Conservation (phyloP, 345 rosid genomes). For the Tarenaya hassleriana region DNA sequence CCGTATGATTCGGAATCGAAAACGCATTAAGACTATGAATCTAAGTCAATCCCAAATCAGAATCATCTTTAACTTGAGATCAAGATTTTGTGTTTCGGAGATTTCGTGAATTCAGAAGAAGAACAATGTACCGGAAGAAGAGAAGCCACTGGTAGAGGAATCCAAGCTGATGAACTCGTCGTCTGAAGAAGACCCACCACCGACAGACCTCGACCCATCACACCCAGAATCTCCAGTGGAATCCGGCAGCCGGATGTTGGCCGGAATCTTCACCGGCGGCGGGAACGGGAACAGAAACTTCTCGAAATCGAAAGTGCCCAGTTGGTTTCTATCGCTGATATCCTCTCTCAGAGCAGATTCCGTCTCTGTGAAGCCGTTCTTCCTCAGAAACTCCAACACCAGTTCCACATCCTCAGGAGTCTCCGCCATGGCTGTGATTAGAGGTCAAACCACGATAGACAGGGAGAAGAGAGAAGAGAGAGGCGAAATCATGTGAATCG, state of each 20-base stretch:
- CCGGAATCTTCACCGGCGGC: constrained; percentile 70
- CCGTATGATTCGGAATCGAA: too few species aligned
- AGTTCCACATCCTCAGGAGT: constrained; percentile 34
- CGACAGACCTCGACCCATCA: constrained; percentile 1
- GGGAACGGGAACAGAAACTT: constrained; percentile 78
- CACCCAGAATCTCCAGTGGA: constrained; percentile 15
- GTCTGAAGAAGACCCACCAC: constrained; percentile 32
- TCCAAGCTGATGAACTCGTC: constrained; percentile 88
- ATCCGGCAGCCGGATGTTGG: constrained; percentile 22
- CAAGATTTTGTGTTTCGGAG: too few species aligned
- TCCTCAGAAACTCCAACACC: constrained; percentile 56
- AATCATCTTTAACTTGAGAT: too few species aligned
- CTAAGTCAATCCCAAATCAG: too few species aligned
- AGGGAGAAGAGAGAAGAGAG: constrained; percentile 5
- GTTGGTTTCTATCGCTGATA: constrained; percentile 46
- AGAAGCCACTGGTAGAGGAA: constrained; percentile 58
- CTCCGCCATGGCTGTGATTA: constrained; percentile 37
- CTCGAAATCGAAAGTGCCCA: constrained; percentile 75
- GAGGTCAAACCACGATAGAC: background rate
- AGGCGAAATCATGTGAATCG: constrained; percentile 30
- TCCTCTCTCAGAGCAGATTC: constrained; percentile 72
- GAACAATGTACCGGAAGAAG: constrained; percentile 19
- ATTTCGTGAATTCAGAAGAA: too few species aligned
- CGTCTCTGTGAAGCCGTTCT: constrained; percentile 56
- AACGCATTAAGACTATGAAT: too few species aligned